Evolutionary conservation across 23 red algal species (phyloP), one percentile per base, ranked within the genome.

Genomic region (Agarophyton chilense): DNA sequence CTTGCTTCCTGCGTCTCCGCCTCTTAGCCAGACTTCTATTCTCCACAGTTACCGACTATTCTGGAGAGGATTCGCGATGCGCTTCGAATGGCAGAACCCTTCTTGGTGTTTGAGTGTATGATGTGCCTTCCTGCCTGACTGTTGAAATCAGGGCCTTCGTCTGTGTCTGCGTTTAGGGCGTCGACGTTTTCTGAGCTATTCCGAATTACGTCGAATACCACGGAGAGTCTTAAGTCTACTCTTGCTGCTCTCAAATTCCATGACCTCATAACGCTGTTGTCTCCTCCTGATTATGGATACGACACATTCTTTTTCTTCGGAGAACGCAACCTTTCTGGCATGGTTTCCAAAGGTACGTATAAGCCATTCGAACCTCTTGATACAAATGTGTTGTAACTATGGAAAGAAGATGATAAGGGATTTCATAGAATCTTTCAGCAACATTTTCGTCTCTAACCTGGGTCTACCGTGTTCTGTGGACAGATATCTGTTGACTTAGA

Each of bases 61-160:
- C 53, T 94, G 54, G 91, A 94, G n/a, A 77, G 82, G 63, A 73
- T 94, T 60, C 65, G 91, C 14, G 91, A 94, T 54, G 78, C 82
- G 10, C 74, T 94, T 40, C 81, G 91, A 32, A 67, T 86, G 51
- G 54, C 49, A 29, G 91, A 85, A 41, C 64, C 73, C 34, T 47
- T 79, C 11, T 55, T 94, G 11, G 81, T 91, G 29, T 55, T 71
- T 2, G 88, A 91, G 42, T 91, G 88, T 43, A 62, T 94, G 38
- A 54, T 61, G 34, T 81, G 80, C 51, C 82, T 94, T 12, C 91
- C 81, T 51, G 81, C 74, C 40, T 71, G 87, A 52, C 50, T 94
- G 81, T 49, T 94, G 39, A 57, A 79, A 51, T 80, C 78, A 26
- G 91, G 91, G 4, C 46, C 91, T 44, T 76, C 91, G 45, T 77